Percentiles rank a stretch among this genome's conserved stretches.
These are phyloP conservation scores for Trametes cingulata DNA, from an alignment of 768 basidiomycete species.

Conservation along the genomic window DNA sequence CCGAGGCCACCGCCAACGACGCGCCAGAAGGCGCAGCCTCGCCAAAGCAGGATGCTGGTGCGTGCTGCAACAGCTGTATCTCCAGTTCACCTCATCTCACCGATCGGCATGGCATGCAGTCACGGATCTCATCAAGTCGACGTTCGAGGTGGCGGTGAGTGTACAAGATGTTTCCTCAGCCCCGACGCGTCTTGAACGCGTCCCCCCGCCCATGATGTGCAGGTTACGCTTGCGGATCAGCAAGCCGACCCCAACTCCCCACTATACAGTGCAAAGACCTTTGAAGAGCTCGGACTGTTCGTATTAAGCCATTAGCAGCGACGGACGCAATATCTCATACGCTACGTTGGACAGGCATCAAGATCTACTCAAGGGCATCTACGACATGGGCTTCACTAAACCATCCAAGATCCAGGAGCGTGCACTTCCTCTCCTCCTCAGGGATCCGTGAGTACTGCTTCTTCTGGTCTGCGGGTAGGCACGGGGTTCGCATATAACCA, in stretches of 20 bases:
- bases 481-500: neutral
- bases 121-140: constrained; percentile 70
- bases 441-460: constrained; percentile 71
- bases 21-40: neutral
- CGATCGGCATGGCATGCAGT: constrained; percentile 2
- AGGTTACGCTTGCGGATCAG: constrained; percentile 97
- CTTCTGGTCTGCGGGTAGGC: neutral
- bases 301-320: constrained; percentile 58
- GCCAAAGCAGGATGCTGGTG: constrained; percentile 16
- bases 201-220: constrained; percentile 2
- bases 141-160: constrained; percentile 79
- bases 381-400: constrained; percentile 94
- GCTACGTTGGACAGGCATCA: constrained; percentile 53
- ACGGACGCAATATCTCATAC: constrained; percentile 51
- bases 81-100: neutral
- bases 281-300: constrained; percentile 94
- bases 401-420: constrained; percentile 99
- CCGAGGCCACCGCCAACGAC: neutral
- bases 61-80: neutral
- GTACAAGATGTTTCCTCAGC: neutral
- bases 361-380: constrained; percentile 91
- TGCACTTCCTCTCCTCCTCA: constrained; percentile 86
- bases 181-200: constrained; percentile 10
- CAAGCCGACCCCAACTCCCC: constrained; percentile 97
- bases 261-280: constrained; percentile 87